Evolutionary conservation across 164 flowering plant genomes (phyloP), one percentile per base, ranked within the genome.

Genomic region (Protea cynaroides): DNA sequence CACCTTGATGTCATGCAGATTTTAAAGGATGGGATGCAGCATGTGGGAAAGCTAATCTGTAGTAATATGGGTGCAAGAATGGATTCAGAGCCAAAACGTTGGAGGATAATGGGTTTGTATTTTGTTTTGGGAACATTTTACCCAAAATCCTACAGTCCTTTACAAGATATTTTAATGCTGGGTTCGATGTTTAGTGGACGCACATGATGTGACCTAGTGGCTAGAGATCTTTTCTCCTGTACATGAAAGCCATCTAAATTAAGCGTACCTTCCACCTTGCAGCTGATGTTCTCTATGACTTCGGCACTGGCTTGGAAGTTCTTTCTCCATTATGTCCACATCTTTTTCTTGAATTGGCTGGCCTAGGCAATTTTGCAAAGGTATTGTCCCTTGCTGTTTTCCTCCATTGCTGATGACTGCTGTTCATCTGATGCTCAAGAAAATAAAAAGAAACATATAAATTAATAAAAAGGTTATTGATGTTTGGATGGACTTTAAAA

Each of bases 81-180:
- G 99, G 99, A 94, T 71, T 94, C 99, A 2, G 99, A 94, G 74
- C 99, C 99, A 56, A 94, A 94, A 72, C 78, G 85, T 44, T 94
- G 97, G 99, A 86, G 99, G 74, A 83, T 89, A 71, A 56, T 94
- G 40, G 97, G 99, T 91, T 37, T 76, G 71, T 63, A 23, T 59
- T 63, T 56, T 65, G 50, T 4, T 24, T 58, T 25, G 34, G 23
- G 37, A 61, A 12, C 59, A 2, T 60, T 43, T 23, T 59, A 36
- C 70, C 56, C 17, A 15, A 56, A n/a, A 3, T 68, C 53, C 22
- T 49, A 7, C 23, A 25, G 68, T 44, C 40, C 17, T 56, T 52
- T n/a, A n/a, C n/a, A n/a, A n/a, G n/a, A n/a, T n/a, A n/a, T n/a
- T n/a, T n/a, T n/a, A n/a, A n/a, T n/a, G 49, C 49, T 44, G 49